Percentiles rank a stretch among this genome's conserved stretches.
Evolutionary conservation across 129 eudicot species (phyloP).

Genomic region (Artemisia argyi): DNA sequence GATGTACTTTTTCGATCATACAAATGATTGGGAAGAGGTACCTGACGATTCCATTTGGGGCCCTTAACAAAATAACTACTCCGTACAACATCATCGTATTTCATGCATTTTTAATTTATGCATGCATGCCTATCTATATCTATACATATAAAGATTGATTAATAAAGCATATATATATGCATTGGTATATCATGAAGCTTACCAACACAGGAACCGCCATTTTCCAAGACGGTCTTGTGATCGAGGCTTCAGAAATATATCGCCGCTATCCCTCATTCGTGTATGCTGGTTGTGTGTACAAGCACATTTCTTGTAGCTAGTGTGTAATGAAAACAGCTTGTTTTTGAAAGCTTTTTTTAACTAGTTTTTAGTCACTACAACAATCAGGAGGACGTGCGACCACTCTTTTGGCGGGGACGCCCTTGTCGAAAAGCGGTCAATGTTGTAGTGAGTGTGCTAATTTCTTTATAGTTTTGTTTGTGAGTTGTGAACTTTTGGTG

Average conservation of each 20-base stretch:
- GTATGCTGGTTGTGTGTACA: no score
- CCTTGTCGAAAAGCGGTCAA: no score
- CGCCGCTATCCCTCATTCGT: no score
- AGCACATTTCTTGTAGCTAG: no score
- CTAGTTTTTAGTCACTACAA: no score
- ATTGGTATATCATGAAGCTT: conserved; percentile 14
- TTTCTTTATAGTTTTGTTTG: no score
- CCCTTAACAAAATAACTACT: conserved; percentile 16
- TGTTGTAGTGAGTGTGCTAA: no score
- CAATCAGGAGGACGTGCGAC: no score
- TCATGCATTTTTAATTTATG: neutral
- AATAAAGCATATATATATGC: conserved; percentile 8
- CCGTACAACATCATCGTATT: neutral
- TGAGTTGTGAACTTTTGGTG: no score
- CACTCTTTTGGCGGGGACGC: no score
- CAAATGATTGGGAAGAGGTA: conserved; percentile 39
- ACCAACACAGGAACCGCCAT: neutral
- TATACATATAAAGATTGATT: conserved; percentile 12
- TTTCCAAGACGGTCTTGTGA: neutral
- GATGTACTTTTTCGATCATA: neutral
- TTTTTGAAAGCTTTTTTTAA: no score
- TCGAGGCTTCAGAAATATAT: neutral
- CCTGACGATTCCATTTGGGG: conserved; percentile 54
- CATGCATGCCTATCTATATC: neutral
- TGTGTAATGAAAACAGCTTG: neutral